Percentiles rank a stretch among this genome's conserved stretches.
Conservation (phyloP, 768 basidiomycete genomes). For the Suillus tomentosus region DNA sequence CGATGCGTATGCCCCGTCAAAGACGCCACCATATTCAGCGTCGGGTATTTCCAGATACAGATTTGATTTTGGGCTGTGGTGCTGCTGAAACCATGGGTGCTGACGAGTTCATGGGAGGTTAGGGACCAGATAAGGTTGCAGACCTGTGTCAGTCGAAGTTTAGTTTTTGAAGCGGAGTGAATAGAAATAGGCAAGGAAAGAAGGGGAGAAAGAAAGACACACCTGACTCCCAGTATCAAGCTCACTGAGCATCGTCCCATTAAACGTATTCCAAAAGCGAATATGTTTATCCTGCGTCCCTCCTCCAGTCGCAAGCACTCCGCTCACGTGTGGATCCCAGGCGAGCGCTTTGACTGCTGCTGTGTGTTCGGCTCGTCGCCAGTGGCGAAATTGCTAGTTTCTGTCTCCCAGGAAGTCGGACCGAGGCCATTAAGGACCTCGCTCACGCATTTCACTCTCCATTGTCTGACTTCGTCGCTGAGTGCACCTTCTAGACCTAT, state of each 20-base stretch:
- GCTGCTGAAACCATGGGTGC: constrained; percentile 95
- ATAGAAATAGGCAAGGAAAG: background rate
- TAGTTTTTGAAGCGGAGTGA: background rate
- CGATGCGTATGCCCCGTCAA: constrained; percentile 94
- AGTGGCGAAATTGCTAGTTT: background rate
- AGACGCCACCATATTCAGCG: constrained; percentile 91
- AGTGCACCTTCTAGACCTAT: constrained; percentile 42
- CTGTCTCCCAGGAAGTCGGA: constrained; percentile 50
- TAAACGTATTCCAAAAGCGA: constrained; percentile 93
- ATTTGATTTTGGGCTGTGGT: constrained; percentile 96
- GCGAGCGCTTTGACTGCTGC: constrained; percentile 98
- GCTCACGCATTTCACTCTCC: constrained; percentile 48
- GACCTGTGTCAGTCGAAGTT: constrained; percentile 52
- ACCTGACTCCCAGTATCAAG: constrained; percentile 97
- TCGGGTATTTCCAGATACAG: constrained; percentile 93
- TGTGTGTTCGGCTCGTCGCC: constrained; percentile 63
- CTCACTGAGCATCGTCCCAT: constrained; percentile 81
- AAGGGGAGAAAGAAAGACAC: constrained; percentile 3
- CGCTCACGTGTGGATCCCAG: constrained; percentile 95
- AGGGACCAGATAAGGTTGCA: constrained; percentile 97
- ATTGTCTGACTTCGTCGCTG: constrained; percentile 33
- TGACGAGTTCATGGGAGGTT: constrained; percentile 96
- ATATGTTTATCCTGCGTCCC: constrained; percentile 99
- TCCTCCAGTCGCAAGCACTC: constrained; percentile 91
- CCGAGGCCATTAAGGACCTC: constrained; percentile 68